Percentiles rank a stretch among this genome's conserved stretches.
These are phyloP conservation scores for Tylopilus balloui DNA, from an alignment of 768 basidiomycete genomes.

Conservation along the genomic window DNA sequence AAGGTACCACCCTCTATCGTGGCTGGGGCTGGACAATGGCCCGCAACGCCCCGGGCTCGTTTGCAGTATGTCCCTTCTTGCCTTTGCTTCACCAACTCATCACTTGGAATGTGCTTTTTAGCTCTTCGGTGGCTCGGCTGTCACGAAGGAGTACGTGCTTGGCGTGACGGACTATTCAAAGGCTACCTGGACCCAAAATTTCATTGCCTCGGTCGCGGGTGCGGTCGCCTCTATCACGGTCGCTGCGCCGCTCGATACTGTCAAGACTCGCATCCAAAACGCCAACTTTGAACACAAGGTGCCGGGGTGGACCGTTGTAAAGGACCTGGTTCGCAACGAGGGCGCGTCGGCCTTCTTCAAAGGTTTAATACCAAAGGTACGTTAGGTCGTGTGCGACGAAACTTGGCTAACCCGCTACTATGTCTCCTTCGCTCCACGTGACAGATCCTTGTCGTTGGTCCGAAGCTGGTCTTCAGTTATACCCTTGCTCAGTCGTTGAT, in stretches of 20 bases:
- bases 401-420: conserved; percentile 8
- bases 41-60: conserved; percentile 92
- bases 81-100: neutral
- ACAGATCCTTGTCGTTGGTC: conserved; percentile 92
- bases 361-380: conserved; percentile 92
- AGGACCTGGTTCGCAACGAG: conserved; percentile 84
- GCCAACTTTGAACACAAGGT: conserved; percentile 92
- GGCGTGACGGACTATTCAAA: conserved; percentile 85
- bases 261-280: conserved; percentile 98
- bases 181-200: conserved; percentile 98
- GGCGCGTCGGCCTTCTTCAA: conserved; percentile 88
- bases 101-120: conserved; percentile 28
- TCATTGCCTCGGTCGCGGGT: conserved; percentile 90
- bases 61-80: conserved; percentile 63
- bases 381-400: conserved; percentile 11
- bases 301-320: conserved; percentile 72
- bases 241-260: conserved; percentile 90
- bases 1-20: conserved; percentile 88
- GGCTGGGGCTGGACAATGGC: conserved; percentile 99
- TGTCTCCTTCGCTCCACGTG: conserved; percentile 2
- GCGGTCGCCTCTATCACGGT: conserved; percentile 94
- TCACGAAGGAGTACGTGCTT: conserved; percentile 90
- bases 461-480: conserved; percentile 97
- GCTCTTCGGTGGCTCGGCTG: conserved; percentile 96
- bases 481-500: conserved; percentile 95